Percentiles rank a stretch among this genome's conserved stretches.
Conservation (phyloP, 2,329 filamentous ascomycete genomes). For the Malbranchea cinnamomea region DNA sequence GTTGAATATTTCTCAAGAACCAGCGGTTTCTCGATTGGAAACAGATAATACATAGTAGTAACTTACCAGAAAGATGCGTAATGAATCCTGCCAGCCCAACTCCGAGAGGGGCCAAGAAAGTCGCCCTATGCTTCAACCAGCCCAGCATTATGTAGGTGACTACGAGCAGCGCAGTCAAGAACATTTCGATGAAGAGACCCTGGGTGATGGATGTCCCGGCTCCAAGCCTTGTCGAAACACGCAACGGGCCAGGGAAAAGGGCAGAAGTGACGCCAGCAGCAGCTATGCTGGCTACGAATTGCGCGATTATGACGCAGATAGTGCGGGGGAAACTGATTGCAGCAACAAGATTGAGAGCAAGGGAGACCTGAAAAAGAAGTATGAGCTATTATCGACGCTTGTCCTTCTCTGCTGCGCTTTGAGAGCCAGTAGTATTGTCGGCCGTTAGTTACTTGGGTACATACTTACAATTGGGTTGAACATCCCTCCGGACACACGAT, state of each 20-base stretch:
- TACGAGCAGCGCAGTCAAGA: constrained; percentile 48
- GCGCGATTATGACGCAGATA: constrained; percentile 38
- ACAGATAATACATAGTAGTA: no score
- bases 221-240: constrained; percentile 42
- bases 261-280: constrained; percentile 43
- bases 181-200: constrained; percentile 53
- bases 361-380: constrained; percentile 30
- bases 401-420: neutral
- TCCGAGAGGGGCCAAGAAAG: constrained; percentile 54
- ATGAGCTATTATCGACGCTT: neutral
- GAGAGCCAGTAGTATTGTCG: neutral
- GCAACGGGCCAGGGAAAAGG: constrained; percentile 42
- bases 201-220: constrained; percentile 37
- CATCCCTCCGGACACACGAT: constrained; percentile 35
- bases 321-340: constrained; percentile 40
- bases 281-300: constrained; percentile 44
- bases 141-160: constrained; percentile 55
- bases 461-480: constrained; percentile 35
- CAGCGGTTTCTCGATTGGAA: neutral
- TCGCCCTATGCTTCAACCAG: constrained; percentile 58
- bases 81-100: constrained; percentile 60
- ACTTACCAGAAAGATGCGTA: constrained; percentile 33
- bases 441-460: neutral
- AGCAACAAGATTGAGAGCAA: constrained; percentile 45
- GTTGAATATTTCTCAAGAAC: neutral